Evolutionary conservation across 2,329 filamentous ascomycete species (phyloP).

Genomic region (Cordyceps pruinosa): DNA sequence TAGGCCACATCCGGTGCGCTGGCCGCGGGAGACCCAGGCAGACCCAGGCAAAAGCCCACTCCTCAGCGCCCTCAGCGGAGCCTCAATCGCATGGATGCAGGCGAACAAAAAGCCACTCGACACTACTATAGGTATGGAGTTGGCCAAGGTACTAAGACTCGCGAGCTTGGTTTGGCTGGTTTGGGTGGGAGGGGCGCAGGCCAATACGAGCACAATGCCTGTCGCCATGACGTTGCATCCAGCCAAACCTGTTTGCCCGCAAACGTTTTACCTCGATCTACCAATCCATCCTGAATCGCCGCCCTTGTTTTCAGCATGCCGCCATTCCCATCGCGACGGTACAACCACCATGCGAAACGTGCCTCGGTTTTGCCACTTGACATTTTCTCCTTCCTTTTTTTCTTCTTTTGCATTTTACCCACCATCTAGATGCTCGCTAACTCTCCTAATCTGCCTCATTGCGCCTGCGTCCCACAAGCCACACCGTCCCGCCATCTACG

Average conservation of each 20-base stretch:
- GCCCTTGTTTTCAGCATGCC: neutral
- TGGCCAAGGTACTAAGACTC: too few relatives aligned
- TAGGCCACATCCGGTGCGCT: neutral
- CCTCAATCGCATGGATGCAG: conserved; percentile 2
- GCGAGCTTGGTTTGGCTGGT: too few relatives aligned
- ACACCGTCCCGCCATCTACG: neutral
- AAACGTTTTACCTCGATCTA: neutral
- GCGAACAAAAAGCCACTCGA: neutral
- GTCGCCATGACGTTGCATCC: conserved; percentile 2
- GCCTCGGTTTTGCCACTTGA: neutral
- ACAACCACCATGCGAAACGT: neutral
- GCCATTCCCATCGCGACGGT: neutral
- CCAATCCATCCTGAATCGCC: neutral
- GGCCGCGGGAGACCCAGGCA: neutral
- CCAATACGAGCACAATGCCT: neutral
- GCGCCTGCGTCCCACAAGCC: neutral
- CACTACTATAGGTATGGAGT: neutral
- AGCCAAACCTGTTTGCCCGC: neutral
- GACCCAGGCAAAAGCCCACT: too few relatives aligned
- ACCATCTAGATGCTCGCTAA: neutral
- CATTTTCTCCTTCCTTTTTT: neutral
- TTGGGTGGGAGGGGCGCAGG: neutral
- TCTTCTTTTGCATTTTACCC: neutral
- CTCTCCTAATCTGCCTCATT: neutral
- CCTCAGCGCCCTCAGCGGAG: neutral